Evolutionary conservation across 805 yeast genomes (phyloP).

Genomic region (Wickerhamiella dianesei): DNA sequence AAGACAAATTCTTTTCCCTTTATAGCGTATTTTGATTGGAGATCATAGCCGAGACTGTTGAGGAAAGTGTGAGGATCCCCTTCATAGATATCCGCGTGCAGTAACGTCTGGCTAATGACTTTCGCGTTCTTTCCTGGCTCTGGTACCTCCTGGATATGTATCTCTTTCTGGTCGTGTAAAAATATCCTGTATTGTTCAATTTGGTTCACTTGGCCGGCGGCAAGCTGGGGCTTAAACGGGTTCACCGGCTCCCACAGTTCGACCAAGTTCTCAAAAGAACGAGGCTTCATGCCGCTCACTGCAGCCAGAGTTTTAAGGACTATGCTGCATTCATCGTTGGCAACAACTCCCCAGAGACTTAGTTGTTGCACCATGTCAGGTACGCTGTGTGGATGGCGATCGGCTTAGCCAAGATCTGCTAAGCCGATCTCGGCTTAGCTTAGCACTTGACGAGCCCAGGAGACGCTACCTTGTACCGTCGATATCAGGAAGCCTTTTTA

Average conservation of each 20-base stretch:
- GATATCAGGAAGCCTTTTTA: too few species aligned
- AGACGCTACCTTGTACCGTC: too few species aligned
- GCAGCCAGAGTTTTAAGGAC: conserved; percentile 25
- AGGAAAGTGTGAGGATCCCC: conserved; percentile 31
- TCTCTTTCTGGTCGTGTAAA: conserved; percentile 6
- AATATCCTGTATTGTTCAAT: conserved; percentile 26
- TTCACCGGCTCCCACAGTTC: conserved; percentile 24
- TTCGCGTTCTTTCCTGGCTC: conserved; percentile 30
- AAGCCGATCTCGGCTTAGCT: too few species aligned
- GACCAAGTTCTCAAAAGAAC: conserved; percentile 18
- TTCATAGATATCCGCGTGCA: conserved; percentile 34
- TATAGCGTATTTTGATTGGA: conserved; percentile 46
- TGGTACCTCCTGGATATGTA: conserved; percentile 26
- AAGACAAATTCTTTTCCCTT: conserved; percentile 50
- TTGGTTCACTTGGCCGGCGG: conserved; percentile 24
- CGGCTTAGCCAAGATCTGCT: not conserved
- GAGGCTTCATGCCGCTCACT: conserved; percentile 27
- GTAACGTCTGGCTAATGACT: conserved; percentile 51
- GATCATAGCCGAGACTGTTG: conserved; percentile 57
- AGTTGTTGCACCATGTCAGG: conserved; percentile 26
- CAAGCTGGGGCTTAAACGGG: conserved; percentile 21
- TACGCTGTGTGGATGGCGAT: not conserved
- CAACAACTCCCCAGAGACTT: conserved; percentile 24
- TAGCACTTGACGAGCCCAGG: too few species aligned
- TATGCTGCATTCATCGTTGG: conserved; percentile 22